Conservation (phyloP, 164 flowering plant species). For the Aristolochia fimbriata region DNA sequence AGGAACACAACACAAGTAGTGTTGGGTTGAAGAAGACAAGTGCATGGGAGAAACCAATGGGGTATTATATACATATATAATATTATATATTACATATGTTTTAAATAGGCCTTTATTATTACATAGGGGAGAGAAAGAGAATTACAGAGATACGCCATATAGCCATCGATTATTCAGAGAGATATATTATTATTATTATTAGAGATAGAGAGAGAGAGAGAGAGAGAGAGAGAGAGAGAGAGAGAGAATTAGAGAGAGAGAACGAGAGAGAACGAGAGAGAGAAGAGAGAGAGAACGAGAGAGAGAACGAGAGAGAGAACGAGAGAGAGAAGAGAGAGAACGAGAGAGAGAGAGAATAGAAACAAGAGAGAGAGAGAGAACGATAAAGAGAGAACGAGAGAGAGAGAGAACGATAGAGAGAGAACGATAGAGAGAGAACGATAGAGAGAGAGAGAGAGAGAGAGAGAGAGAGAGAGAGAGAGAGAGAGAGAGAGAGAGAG, state of each 20-base stretch:
- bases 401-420: too few relatives aligned
- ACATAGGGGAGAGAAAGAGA: conserved; percentile 12
- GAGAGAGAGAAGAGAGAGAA: conserved; percentile 14
- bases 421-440: too few relatives aligned
- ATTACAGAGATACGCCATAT: conserved; percentile 26
- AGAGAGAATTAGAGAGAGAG: too few relatives aligned
- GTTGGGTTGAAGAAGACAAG: conserved; percentile 23
- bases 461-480: conserved; percentile 19
- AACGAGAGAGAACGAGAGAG: conserved; percentile 15
- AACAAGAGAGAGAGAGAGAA: not conserved
- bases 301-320: not conserved
- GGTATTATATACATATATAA: too few relatives aligned
- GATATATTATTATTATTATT: too few relatives aligned
- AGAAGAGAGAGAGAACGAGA: not conserved
- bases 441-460: not conserved
- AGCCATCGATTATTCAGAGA: too few relatives aligned
- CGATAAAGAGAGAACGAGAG: too few relatives aligned
- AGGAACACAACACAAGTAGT: conserved; percentile 4
- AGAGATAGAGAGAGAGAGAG: conserved; percentile 11
- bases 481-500: too few relatives aligned
- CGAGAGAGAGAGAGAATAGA: too few relatives aligned
- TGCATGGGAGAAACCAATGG: conserved; percentile 20
- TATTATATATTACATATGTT: too few relatives aligned
- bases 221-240: conserved; percentile 17
- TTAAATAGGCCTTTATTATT: conserved; percentile 10